Evolutionary conservation across 2,329 filamentous ascomycete genomes (phyloP), one percentile per base, ranked within the genome.

Genomic region (Fusarium penzigii): DNA sequence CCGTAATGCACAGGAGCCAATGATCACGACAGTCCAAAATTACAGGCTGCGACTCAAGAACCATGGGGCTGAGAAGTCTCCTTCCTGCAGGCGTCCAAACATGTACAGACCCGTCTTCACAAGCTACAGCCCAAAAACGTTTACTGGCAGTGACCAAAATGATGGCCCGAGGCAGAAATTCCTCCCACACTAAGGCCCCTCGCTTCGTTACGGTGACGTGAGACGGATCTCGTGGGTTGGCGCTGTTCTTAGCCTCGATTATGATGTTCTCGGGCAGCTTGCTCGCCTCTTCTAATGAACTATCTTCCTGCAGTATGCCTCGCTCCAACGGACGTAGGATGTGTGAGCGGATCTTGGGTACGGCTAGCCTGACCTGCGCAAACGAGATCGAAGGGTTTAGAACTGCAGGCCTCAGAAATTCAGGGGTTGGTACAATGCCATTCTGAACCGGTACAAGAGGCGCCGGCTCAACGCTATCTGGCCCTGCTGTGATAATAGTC

Each of bases 61-160:
- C 82, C 58, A 97, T 80, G 5, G 92, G 86, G 65, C 90, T 96
- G 49, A 96, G 78, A 17, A 96, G 78, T 47, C 95, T 84, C 56
- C 95, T 85, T 12, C 94, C 94, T 13, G 92, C 91, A 2, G 93
- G 91, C 2, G 92, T 93, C 92, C 94, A 99, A 9, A 90, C 83
- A 67, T 96, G 90, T 8, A 99, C 70, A 16, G 87, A 90, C 14
- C 92, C 94, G 66, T 97, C 94, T 69, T 99, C 94, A 65, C 92
- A 97, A 10, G 89, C 92, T 14, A 88, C 93, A 0, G 90, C 88
- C 89, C 94, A 99, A 68, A 97, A 92, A 61, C 89, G 86, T 63
- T 88, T 86, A 70, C 92, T 97, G 3, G 92, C 95, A 0, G 93
- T 94, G 1, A 95, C 87, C 2, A 97, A 80, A n/a, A 99, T 82